These are phyloP conservation scores for Acorus calamus DNA, from an alignment of 106 monocot genomes.

Conservation along the genomic window DNA sequence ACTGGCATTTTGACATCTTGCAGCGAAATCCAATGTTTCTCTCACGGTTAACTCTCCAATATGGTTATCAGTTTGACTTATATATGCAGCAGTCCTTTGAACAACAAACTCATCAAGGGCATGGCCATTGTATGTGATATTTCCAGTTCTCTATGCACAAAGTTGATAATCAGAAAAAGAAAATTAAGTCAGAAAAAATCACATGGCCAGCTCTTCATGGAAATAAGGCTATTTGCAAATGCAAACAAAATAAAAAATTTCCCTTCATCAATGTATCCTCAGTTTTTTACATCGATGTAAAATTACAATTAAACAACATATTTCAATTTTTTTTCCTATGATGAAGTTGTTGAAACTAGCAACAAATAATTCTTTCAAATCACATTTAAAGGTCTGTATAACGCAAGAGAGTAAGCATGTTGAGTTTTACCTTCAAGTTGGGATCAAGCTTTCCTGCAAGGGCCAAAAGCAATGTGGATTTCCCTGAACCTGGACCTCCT, in stretches of 20 bases:
- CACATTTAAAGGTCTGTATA: too few relatives aligned
- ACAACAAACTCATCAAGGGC: conserved; percentile 35
- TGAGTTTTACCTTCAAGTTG: conserved; percentile 23
- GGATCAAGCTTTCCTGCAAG: conserved; percentile 55
- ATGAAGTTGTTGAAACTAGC: not conserved
- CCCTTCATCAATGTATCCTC: too few relatives aligned
- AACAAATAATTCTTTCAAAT: too few relatives aligned
- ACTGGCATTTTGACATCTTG: conserved; percentile 53
- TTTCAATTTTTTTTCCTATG: too few relatives aligned
- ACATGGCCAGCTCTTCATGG: not conserved
- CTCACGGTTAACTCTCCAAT: conserved; percentile 59
- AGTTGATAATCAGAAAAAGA: not conserved
- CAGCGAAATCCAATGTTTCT: conserved; percentile 61
- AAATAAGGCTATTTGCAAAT: too few relatives aligned
- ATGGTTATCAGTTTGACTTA: conserved; percentile 63
- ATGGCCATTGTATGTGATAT: conserved; percentile 42
- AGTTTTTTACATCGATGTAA: too few relatives aligned
- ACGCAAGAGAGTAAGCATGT: too few relatives aligned
- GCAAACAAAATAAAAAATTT: too few relatives aligned
- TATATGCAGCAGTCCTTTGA: conserved; percentile 61
- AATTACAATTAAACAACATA: too few relatives aligned
- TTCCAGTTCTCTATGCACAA: conserved; percentile 28
- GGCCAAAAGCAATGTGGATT: conserved; percentile 41
- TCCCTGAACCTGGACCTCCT: conserved; percentile 54
- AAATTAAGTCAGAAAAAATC: not conserved